These are phyloP conservation scores for Pseudogymnoascus sp. DNA, from an alignment of 2,329 filamentous ascomycete genomes.

Conservation along the genomic window DNA sequence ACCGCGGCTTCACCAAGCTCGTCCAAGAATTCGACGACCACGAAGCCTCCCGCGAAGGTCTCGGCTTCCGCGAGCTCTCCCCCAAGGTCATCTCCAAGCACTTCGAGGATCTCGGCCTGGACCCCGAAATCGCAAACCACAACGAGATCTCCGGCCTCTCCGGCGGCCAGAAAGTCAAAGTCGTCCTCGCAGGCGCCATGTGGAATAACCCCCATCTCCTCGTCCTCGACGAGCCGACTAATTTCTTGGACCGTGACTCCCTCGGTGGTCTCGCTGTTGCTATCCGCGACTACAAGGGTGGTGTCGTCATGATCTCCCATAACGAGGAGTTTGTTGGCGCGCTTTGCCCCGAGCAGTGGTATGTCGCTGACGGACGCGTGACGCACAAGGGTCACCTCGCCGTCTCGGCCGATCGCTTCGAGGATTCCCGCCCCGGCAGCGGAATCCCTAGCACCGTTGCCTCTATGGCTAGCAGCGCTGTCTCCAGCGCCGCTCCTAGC, in stretches of 20 bases:
- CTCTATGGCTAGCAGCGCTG: constrained; percentile 46
- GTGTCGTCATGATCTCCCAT: constrained; percentile 98
- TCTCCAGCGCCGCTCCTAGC: constrained; percentile 47
- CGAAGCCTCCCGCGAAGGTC: constrained; percentile 95
- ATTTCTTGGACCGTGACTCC: constrained; percentile 97
- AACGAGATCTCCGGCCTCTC: constrained; percentile 95
- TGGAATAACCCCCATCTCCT: constrained; percentile 98
- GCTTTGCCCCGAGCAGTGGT: constrained; percentile 92
- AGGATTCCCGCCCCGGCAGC: constrained; percentile 65
- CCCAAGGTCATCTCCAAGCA: constrained; percentile 94
- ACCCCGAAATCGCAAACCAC: constrained; percentile 97
- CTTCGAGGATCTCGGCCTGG: constrained; percentile 92
- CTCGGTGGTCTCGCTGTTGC: constrained; percentile 94
- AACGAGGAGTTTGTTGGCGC: constrained; percentile 98
- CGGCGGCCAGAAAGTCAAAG: constrained; percentile 98
- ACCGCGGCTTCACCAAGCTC: constrained; percentile 84
- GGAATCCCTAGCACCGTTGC: constrained; percentile 51
- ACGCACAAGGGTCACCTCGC: constrained; percentile 73
- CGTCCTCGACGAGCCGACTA: constrained; percentile 96
- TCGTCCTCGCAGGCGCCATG: constrained; percentile 91
- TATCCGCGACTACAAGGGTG: constrained; percentile 95
- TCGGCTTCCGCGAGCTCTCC: constrained; percentile 89
- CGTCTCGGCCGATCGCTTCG: constrained; percentile 73
- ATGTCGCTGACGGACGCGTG: constrained; percentile 80
- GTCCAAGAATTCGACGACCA: constrained; percentile 98